Base-by-base conservation (phyloP, 139 green algal species). In the Volvox africanus region DNA sequence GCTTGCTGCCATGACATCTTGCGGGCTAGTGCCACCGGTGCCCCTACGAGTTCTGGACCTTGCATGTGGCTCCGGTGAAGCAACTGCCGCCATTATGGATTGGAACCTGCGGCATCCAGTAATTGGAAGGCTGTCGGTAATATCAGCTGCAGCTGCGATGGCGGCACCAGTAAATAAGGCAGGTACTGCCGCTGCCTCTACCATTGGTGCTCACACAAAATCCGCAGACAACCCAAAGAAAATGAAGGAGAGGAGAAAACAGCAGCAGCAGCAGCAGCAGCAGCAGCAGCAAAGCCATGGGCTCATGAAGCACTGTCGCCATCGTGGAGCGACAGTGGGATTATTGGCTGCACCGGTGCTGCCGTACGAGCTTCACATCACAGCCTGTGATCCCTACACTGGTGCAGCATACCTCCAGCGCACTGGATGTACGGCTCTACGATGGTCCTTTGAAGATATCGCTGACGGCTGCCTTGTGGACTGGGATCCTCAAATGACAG, bases 321-420 rank as follows among this genome's bases (percentile, higher is more conserved):
- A 55, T 55, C 9, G 44, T 55, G 21, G 0, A 21, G 1, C 26
- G 36, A 24, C 67, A 65, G 65, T 36, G 3, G 68, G 28, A 1
- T 9, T 18, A 1, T 9, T 18, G 26, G 14, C 67, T 9, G 32
- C 1, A 44, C 21, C 73, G 44, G 80, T 88, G 21, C 71, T 83
- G 73, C 86, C 86, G 86, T 90, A 90, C 73, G n/a, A 76, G 0
- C n/a, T 90, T 37, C 32, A 50, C n/a, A 62, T 90, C 50, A 83
- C 86, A 22, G 86, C 86, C 35, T 90, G 86, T 26, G 86, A 90
- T 26, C 86, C 86, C 50, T 90, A 90, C 86, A 90, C 86, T 5
- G 71, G 86, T 19, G 73, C 30, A 22, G 86, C 86, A 0, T 90
- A 90, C 86, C 18, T 65, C 11, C 32, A 36, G 50, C 86, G 86